Evolutionary conservation across 441 rosid species (phyloP), one percentile per base, ranked within the genome.

Genomic region (Manihot esculenta): DNA sequence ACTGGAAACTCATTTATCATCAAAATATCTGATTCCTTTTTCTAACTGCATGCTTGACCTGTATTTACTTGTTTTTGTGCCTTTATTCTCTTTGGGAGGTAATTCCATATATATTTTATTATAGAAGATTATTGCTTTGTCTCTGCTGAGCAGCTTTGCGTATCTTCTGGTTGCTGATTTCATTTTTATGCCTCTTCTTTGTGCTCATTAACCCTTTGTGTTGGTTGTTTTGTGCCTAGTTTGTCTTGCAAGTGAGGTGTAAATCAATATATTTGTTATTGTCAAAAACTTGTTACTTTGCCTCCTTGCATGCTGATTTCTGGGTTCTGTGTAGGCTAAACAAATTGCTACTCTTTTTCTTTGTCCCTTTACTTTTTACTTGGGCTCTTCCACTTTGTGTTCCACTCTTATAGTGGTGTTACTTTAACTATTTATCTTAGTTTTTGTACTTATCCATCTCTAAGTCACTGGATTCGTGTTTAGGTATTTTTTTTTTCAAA

Each of bases 121-220:
- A 0, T 7, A 3, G 17, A 18, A 26, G 10, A 13, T 26, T 48
- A 58, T 41, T 65, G 45, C 18, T 30, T 49, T 65, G 23, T 0
- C 56, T 48, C 55, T 6, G 48, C 2, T 30, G 33, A 10, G 26
- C 21, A 9, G 10, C 20, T 7, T 53, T 1, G 23, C 10, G 38
- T 64, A 47, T 42, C 35, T 44, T 48, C 23, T 27, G 38, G 56
- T 64, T 64, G 42, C 57, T 27, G 17, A 27, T 48, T 64, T 50
- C 56, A 27, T 18, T 24, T 12, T 0, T 44, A 20, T 63, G 33
- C 53, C 15, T 41, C 30, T 3, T 62, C 8, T 41, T n/a, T 20
- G 18, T n/a, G 21, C 21, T n/a, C 8, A 1, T 30, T 30, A 30
- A 4, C 2, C 33, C 33, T 30, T 30, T 30, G 33, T 30, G 1